phyloP scores from a whole-genome alignment of 257 asterid genomes.

The Sherardia arvensis region DNA sequence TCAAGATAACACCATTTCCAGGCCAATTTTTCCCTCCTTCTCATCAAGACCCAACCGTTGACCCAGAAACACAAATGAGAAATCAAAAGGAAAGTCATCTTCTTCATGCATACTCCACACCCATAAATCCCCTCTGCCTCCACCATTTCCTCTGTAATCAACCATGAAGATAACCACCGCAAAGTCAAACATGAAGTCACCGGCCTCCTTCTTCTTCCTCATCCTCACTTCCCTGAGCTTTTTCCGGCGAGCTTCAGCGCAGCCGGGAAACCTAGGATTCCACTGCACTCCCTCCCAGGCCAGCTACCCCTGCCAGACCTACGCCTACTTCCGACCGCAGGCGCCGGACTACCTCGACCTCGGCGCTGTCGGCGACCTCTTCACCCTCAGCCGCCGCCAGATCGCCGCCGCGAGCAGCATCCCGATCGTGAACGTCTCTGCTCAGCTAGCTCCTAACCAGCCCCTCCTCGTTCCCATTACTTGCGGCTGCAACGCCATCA shows the following conservation, averaged over 20 bases:
- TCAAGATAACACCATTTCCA: neutral
- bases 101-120: neutral
- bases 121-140: neutral
- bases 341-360: conserved; percentile 54
- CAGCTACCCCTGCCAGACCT: conserved; percentile 53
- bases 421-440: conserved; percentile 35
- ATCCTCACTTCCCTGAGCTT: conserved; percentile 13
- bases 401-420: conserved; percentile 67
- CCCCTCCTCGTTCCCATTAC: conserved; percentile 51
- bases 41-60: conserved; percentile 15
- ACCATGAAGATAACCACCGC: conserved; percentile 3
- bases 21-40: neutral
- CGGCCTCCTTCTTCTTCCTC: conserved; percentile 18
- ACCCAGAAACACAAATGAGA: conserved; percentile 9
- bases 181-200: too few relatives aligned
- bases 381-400: conserved; percentile 63
- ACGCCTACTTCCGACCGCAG: conserved; percentile 53
- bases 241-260: conserved; percentile 15
- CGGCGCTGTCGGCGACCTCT: conserved; percentile 74
- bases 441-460: conserved; percentile 48
- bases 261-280: conserved; percentile 54
- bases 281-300: conserved; percentile 42
- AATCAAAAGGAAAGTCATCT: neutral
- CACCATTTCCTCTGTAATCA: neutral
- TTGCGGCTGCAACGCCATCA: conserved; percentile 67